These are phyloP conservation scores for Triglochin maritima DNA, from an alignment of 106 monocot species.

Conservation along the genomic window DNA sequence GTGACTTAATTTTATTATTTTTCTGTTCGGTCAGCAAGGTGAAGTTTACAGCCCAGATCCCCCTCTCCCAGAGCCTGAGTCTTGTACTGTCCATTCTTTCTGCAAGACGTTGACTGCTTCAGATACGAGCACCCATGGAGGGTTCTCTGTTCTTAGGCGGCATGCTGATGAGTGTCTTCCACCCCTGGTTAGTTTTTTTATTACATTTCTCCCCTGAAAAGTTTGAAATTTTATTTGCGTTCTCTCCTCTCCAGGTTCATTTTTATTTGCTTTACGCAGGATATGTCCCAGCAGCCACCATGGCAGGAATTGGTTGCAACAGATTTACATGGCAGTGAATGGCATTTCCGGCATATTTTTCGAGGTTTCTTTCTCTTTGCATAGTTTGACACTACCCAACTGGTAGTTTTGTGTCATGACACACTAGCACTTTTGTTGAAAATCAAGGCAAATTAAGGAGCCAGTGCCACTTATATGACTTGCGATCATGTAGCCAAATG, in stretches of 20 bases:
- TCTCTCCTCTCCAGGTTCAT: background rate
- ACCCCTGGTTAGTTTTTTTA: conserved; percentile 42
- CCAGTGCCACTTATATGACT: too few species aligned
- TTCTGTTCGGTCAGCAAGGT: conserved; percentile 22
- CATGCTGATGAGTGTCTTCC: conserved; percentile 98
- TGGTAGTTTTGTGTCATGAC: too few species aligned
- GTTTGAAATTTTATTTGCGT: background rate
- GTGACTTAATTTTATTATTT: background rate
- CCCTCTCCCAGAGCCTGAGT: conserved; percentile 23
- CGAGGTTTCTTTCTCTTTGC: conserved; percentile 44
- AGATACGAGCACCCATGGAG: conserved; percentile 97
- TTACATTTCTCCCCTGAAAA: background rate
- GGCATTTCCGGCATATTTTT: conserved; percentile 97
- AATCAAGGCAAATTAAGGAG: too few species aligned
- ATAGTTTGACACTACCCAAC: too few species aligned
- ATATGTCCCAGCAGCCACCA: conserved; percentile 94
- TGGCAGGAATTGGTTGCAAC: conserved; percentile 85
- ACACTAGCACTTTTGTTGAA: too few species aligned
- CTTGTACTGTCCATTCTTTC: conserved; percentile 54
- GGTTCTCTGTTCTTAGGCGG: conserved; percentile 83
- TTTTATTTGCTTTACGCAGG: conserved; percentile 21
- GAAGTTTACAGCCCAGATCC: conserved; percentile 37
- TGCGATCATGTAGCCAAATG: too few species aligned
- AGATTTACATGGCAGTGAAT: conserved; percentile 84
- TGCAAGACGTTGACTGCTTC: conserved; percentile 94